Percentiles rank a stretch among this genome's conserved stretches.
phyloP scores from a whole-genome alignment of 129 eudicot species.

The Deinandra increscens region DNA sequence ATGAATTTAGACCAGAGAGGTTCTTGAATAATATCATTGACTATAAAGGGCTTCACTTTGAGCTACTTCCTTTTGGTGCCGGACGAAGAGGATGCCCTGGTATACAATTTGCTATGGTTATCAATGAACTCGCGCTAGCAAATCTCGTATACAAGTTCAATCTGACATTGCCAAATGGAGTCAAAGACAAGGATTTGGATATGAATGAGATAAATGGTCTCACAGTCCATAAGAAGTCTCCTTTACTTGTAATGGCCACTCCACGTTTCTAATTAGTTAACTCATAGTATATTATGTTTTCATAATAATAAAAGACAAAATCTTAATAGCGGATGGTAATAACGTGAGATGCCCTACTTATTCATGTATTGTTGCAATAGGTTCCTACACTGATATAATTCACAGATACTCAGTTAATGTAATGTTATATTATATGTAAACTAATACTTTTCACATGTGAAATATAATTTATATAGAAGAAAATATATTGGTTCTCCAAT shows the following conservation, averaged over 20 bases:
- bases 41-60: constrained; percentile 34
- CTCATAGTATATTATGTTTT: not conserved
- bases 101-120: constrained; percentile 35
- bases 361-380: not conserved
- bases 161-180: constrained; percentile 48
- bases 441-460: too few relatives aligned
- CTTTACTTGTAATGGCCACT: constrained; percentile 42
- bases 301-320: not conserved
- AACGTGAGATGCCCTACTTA: not conserved
- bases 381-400: not conserved
- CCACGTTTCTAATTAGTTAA: constrained; percentile 8
- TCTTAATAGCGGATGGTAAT: not conserved
- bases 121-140: constrained; percentile 54
- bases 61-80: constrained; percentile 37
- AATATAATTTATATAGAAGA: too few relatives aligned
- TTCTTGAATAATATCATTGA: constrained; percentile 16
- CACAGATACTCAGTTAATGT: not conserved
- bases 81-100: constrained; percentile 70
- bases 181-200: constrained; percentile 41
- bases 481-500: too few relatives aligned
- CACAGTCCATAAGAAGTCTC: constrained; percentile 22
- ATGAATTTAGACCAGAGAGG: constrained; percentile 38
- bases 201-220: constrained; percentile 41
- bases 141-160: constrained; percentile 52
- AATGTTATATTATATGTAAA: too few relatives aligned